Percentiles rank a stretch among this genome's conserved stretches.
These are phyloP conservation scores for Saxophila tyrrhenica DNA, from an alignment of 495 filamentous ascomycete genomes.

Conservation along the genomic window DNA sequence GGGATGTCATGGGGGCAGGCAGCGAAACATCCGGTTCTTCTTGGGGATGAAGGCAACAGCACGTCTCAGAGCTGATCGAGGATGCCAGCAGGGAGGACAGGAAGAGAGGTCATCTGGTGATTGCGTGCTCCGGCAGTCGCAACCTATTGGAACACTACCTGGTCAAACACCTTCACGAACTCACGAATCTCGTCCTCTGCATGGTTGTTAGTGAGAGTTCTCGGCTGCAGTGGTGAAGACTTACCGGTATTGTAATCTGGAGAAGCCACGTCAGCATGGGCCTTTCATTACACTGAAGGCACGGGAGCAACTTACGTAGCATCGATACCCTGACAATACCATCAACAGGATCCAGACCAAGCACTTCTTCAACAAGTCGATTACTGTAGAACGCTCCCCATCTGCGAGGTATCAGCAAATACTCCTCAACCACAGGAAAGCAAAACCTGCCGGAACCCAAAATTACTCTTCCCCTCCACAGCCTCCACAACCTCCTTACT, in stretches of 20 bases:
- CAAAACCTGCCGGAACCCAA: constrained; percentile 42
- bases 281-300: too few species aligned
- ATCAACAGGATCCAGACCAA: constrained; percentile 45
- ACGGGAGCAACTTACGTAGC: too few species aligned
- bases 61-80: too few species aligned
- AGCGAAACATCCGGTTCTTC: too few species aligned
- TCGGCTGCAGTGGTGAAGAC: constrained; percentile 20
- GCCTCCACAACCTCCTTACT: constrained; percentile 48
- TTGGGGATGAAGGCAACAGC: too few species aligned
- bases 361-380: constrained; percentile 46
- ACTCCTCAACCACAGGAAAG: too few species aligned
- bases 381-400: constrained; percentile 61
- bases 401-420: constrained; percentile 27
- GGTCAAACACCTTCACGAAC: constrained; percentile 39
- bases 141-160: constrained; percentile 20
- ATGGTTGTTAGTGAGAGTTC: constrained; percentile 6
- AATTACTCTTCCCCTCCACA: constrained; percentile 43
- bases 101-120: not conserved
- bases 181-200: constrained; percentile 45
- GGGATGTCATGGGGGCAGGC: too few species aligned
- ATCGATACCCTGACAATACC: constrained; percentile 61
- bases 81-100: not conserved
- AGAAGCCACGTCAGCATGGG: too few species aligned
- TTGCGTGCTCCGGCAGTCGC: not conserved
- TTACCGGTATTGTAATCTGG: constrained; percentile 67